Evolutionary conservation across 257 asterid genomes (phyloP), one percentile per base, ranked within the genome.

Genomic region (Salvia hispanica): DNA sequence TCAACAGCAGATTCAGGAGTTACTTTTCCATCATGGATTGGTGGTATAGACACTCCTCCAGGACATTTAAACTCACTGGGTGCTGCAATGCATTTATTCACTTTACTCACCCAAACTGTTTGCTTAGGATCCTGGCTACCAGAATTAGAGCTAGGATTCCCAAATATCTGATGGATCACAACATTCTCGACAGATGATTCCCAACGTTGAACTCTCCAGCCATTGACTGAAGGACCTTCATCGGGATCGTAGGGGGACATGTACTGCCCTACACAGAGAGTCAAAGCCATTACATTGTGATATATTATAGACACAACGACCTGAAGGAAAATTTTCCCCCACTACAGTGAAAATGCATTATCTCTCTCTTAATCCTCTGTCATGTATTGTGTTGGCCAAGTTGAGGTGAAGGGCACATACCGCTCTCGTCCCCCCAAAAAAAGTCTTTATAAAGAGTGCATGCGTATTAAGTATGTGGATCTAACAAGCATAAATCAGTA

Each of bases 201-300:
- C 99, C 99, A 94, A 28, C 99, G 91, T 76, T 91, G 99, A 70
- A 94, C 96, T 83, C 99, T 87, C 99, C 97, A 94, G 69, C 99
- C 99, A 13, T 90, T 94, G 54, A 94, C 81, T 60, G 99, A 91
- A 70, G 99, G 97, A 43, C 99, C 99, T 85, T 94, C 99, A 54
- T 94, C 99, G 43, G 97, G 99, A 85, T 94, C 99, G 68, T 94
- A 88, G 47, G 99, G 99, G 55, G 99, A 94, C 99, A 94, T 94
- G 83, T 94, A 94, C 71, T 94, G 99, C 70, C 99, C 99, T 93
- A 93, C 77, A 74, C 46, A 63, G 74, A 76, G 74, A 72, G 54
- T 15, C 60, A 52, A 58, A 45, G 54, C 55, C 64, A 69, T 67
- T 67, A 39, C 31, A 18, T 10, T 61, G 58, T 56, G 50, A 58